phyloP scores from a whole-genome alignment of 108 stramenopile species.

The Skeletonema potamos region DNA sequence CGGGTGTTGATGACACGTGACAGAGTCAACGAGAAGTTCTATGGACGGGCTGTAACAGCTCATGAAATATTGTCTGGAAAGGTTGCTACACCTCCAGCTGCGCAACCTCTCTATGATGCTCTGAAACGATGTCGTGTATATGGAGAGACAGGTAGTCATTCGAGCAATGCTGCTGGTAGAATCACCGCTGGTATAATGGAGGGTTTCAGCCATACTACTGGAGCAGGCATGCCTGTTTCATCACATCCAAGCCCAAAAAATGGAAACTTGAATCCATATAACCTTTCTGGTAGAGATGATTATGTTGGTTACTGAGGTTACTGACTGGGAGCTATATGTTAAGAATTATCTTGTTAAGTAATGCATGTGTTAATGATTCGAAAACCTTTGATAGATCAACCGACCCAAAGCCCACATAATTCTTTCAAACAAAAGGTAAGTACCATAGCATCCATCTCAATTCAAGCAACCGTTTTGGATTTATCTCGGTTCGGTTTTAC shows the following conservation, averaged over 20 bases:
- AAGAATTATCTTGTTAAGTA: not conserved
- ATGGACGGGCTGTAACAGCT: constrained; percentile 74
- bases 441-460: too few relatives aligned
- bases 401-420: too few relatives aligned
- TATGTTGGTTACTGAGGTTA: not conserved
- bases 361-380: not conserved
- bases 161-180: not conserved
- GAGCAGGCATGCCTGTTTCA: constrained; percentile 28
- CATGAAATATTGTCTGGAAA: constrained; percentile 67
- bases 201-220: constrained; percentile 38
- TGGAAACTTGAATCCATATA: constrained; percentile 23
- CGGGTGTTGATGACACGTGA: constrained; percentile 81
- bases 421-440: too few relatives aligned
- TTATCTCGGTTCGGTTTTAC: too few relatives aligned
- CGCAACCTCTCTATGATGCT: constrained; percentile 88
- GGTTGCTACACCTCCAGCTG: constrained; percentile 81
- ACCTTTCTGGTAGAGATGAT: constrained; percentile 26
- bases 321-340: not conserved
- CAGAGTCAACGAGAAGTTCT: constrained; percentile 91
- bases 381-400: not conserved
- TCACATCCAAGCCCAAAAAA: constrained; percentile 2
- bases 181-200: constrained; percentile 23
- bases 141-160: constrained; percentile 18
- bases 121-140: constrained; percentile 83
- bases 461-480: too few relatives aligned